phyloP scores from a whole-genome alignment of 1,284 basidiomycete genomes.

The Boletus smithii region DNA sequence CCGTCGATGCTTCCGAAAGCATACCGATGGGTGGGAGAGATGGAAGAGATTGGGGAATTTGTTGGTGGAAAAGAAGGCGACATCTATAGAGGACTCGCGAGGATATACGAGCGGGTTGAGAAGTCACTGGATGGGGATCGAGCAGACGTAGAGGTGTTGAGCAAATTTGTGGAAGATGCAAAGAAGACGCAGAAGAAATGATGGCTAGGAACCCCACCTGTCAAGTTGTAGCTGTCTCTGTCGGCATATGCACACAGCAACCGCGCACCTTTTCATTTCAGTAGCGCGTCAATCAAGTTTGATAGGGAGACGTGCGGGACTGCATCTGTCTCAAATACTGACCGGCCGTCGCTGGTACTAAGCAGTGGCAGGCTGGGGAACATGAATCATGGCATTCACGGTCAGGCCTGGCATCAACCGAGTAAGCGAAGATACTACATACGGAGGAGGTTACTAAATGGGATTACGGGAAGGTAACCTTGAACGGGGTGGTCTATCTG shows the following conservation, averaged over 20 bases:
- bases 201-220: slow-evolving; percentile 13
- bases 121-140: slow-evolving; percentile 36
- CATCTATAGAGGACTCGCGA: slow-evolving; percentile 48
- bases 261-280: slow-evolving; percentile 30
- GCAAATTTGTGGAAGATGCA: slow-evolving; percentile 45
- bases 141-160: slow-evolving; percentile 40
- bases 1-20: slow-evolving; percentile 56
- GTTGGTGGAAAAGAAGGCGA: slow-evolving; percentile 46
- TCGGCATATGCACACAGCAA: slow-evolving; percentile 19
- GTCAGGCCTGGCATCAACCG: slow-evolving; percentile 5
- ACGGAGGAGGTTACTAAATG: slow-evolving; percentile 25
- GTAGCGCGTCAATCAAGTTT: slow-evolving; percentile 18
- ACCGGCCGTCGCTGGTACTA: too few species aligned
- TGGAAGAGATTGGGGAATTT: slow-evolving; percentile 58
- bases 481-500: slow-evolving; percentile 19
- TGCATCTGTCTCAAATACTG: too few species aligned
- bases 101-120: slow-evolving; percentile 45
- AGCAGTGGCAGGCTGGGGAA: too few species aligned
- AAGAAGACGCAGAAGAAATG: slow-evolving; percentile 22
- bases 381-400: not conserved
- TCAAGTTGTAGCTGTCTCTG: slow-evolving; percentile 14
- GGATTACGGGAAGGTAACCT: slow-evolving; percentile 26
- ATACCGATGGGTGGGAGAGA: slow-evolving; percentile 59
- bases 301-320: too few species aligned
- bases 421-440: slow-evolving; percentile 20